phyloP scores from a whole-genome alignment of 2,329 filamentous ascomycete genomes.

The Penicillium nordicum region DNA sequence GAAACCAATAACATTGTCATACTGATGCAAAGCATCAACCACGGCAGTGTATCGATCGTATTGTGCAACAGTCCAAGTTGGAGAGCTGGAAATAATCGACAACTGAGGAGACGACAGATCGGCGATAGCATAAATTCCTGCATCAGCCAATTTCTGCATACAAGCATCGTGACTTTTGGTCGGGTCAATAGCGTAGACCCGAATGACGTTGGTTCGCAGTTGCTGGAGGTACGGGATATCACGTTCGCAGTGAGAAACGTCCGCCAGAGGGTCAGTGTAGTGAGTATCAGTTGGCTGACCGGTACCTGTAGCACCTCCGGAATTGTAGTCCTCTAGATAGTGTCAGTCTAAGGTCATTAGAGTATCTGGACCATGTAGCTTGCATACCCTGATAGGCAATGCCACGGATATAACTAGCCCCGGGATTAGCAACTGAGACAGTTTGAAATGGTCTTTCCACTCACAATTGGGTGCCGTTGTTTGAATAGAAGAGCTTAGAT shows the following conservation, averaged over 20 bases:
- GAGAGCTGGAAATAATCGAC: constrained; percentile 79
- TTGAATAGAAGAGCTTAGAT: constrained; percentile 6
- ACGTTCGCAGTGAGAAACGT: constrained; percentile 67
- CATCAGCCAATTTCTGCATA: constrained; percentile 75
- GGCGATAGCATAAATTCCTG: constrained; percentile 89
- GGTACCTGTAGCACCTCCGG: neutral
- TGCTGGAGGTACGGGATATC: constrained; percentile 76
- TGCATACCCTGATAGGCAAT: constrained; percentile 6
- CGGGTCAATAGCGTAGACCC: constrained; percentile 87
- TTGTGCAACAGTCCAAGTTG: constrained; percentile 73
- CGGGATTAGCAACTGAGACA: neutral
- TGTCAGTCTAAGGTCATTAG: neutral
- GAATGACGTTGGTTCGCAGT: constrained; percentile 83
- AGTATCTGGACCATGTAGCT: neutral
- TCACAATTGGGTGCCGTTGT: constrained; percentile 7
- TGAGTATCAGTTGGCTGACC: constrained; percentile 44
- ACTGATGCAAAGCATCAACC: constrained; percentile 72
- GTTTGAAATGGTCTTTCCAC: neutral
- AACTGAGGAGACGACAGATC: constrained; percentile 75
- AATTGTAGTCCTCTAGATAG: constrained; percentile 1
- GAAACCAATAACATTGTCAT: constrained; percentile 89
- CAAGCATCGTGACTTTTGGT: constrained; percentile 70
- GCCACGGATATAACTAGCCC: constrained; percentile 5
- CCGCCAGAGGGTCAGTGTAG: constrained; percentile 78
- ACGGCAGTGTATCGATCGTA: constrained; percentile 78